These are phyloP conservation scores for Penicillium simplicissimum DNA, from an alignment of 495 filamentous ascomycete species.

Conservation along the genomic window DNA sequence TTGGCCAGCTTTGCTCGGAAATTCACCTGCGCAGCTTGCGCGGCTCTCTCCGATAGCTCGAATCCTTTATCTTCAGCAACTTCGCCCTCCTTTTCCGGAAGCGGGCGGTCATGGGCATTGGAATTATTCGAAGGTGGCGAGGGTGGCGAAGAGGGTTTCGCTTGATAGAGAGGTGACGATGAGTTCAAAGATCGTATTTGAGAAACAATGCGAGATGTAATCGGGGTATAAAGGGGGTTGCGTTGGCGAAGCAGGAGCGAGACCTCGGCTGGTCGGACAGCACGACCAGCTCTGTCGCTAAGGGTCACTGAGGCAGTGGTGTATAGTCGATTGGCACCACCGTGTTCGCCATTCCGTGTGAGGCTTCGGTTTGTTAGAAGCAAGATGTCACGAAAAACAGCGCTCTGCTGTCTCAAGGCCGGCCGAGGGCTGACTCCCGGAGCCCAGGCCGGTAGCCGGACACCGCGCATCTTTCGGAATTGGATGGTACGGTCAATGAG, in stretches of 20 bases:
- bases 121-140: conserved; percentile 11
- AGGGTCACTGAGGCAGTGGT: conserved; percentile 27
- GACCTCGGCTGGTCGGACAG: conserved; percentile 18
- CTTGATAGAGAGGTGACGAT: conserved; percentile 30
- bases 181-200: conserved; percentile 34
- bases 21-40: conserved; percentile 86
- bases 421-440: conserved; percentile 34
- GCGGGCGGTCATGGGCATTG: conserved; percentile 15
- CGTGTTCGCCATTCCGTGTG: conserved; percentile 5
- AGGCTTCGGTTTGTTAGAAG: conserved; percentile 11
- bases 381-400: conserved; percentile 23
- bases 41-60: conserved; percentile 72
- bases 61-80: conserved; percentile 60
- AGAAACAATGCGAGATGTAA: conserved; percentile 22
- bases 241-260: conserved; percentile 21
- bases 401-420: conserved; percentile 21
- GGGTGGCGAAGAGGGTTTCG: conserved; percentile 22
- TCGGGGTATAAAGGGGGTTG: conserved; percentile 14
- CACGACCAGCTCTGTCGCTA: conserved; percentile 19
- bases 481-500: conserved; percentile 24
- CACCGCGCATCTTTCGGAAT: conserved; percentile 44
- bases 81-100: conserved; percentile 28
- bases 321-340: conserved; percentile 24
- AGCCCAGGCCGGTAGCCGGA: conserved; percentile 41
- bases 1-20: conserved; percentile 82